Evolutionary conservation across 108 stramenopile genomes (phyloP).

Genomic region (Skeletonema marinoi): DNA sequence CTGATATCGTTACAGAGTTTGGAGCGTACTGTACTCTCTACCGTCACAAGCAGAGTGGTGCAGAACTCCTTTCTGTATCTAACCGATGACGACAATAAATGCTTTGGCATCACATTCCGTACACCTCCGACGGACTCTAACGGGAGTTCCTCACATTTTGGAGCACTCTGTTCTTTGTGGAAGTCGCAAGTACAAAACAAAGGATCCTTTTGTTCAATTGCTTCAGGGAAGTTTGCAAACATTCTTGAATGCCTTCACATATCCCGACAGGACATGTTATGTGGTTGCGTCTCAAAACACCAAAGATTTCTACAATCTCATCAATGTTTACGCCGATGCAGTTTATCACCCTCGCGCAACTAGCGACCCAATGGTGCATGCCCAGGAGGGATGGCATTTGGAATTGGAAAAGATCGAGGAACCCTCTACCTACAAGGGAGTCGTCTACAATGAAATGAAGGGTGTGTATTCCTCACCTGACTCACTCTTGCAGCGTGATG

Average conservation of each 20-base stretch:
- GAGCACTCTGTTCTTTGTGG: conserved; percentile 99
- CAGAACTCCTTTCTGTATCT: conserved; percentile 89
- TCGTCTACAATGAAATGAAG: conserved; percentile 99
- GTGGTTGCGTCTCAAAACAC: conserved; percentile 97
- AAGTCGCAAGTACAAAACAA: conserved; percentile 92
- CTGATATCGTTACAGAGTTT: conserved; percentile 82
- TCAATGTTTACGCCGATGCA: conserved; percentile 98
- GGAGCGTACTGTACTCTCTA: conserved; percentile 87
- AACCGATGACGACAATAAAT: conserved; percentile 98
- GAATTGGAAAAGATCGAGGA: conserved; percentile 89
- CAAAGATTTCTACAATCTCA: conserved; percentile 99
- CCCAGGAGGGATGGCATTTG: conserved; percentile 99
- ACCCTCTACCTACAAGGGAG: conserved; percentile 95
- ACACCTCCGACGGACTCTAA: conserved; percentile 95
- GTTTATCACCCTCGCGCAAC: conserved; percentile 94
- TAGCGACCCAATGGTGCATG: conserved; percentile 89
- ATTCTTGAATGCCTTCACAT: conserved; percentile 99
- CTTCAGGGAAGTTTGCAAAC: conserved; percentile 95
- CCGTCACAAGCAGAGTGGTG: conserved; percentile 92
- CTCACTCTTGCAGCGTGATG: conserved; percentile 83
- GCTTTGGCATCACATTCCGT: conserved; percentile 98
- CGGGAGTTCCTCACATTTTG: conserved; percentile 98
- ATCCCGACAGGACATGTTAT: conserved; percentile 98
- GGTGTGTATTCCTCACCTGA: conserved; percentile 97
- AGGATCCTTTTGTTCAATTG: conserved; percentile 99